A percentile compares a stretch with the other conserved stretches of the same genome.
phyloP scores from a whole-genome alignment of 257 asterid genomes.

The Salvia rosmarinus region DNA sequence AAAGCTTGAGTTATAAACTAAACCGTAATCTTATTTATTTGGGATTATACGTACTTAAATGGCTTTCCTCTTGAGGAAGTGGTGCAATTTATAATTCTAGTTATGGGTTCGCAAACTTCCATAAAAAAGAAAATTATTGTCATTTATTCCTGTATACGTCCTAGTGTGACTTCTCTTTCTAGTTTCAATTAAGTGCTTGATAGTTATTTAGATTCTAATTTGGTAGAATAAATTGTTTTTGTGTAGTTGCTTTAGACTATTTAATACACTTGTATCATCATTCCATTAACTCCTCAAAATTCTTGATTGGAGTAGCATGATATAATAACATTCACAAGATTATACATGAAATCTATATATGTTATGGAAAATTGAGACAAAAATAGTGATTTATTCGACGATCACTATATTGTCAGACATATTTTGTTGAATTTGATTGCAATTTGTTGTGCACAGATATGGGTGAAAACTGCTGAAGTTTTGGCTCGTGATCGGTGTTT shows the following conservation, averaged over 20 bases:
- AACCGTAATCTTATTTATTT: neutral
- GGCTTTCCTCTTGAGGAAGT: too few relatives aligned
- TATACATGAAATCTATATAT: too few relatives aligned
- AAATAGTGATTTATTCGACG: neutral
- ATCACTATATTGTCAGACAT: neutral
- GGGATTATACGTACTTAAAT: neutral
- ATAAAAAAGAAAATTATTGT: neutral
- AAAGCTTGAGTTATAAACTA: too few relatives aligned
- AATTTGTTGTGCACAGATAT: constrained; percentile 52
- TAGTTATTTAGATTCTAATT: neutral
- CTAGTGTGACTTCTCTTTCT: neutral
- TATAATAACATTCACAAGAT: too few relatives aligned
- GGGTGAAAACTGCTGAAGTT: constrained; percentile 96
- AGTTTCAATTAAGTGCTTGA: neutral
- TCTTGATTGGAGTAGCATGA: too few relatives aligned
- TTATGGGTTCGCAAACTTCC: neutral
- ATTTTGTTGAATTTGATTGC: constrained; percentile 3
- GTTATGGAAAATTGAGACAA: neutral
- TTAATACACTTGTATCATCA: too few relatives aligned
- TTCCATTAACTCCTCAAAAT: too few relatives aligned
- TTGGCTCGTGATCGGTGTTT: constrained; percentile 93
- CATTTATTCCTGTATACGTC: neutral
- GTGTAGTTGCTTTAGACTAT: too few relatives aligned
- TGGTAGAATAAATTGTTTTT: neutral
- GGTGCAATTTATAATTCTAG: too few relatives aligned